Evolutionary conservation across 2,329 filamentous ascomycete genomes (phyloP).

Genomic region (Colletotrichum sp.): DNA sequence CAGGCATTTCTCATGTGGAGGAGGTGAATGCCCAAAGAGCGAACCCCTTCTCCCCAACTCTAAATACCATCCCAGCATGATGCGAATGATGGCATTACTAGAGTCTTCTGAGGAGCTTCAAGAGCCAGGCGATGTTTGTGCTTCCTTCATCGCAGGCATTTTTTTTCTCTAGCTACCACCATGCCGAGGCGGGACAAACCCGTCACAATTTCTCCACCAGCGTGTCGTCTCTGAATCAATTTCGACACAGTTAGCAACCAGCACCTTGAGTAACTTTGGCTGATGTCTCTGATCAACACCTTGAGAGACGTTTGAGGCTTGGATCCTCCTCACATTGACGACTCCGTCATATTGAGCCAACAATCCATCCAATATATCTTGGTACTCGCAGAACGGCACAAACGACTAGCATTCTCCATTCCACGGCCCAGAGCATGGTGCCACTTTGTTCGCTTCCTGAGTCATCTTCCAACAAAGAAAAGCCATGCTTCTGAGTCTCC

Average conservation of each 20-base stretch:
- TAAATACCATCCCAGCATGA: background rate
- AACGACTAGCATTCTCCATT: background rate
- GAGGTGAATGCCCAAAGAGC: conserved; percentile 9
- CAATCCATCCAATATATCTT: background rate
- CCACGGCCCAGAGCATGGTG: background rate
- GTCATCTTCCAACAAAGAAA: background rate
- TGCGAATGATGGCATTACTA: background rate
- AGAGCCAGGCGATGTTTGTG: background rate
- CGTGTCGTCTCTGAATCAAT: background rate
- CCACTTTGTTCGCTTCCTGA: background rate
- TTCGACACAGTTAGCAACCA: background rate
- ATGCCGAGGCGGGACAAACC: background rate
- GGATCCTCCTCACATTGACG: background rate
- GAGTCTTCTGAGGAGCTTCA: background rate
- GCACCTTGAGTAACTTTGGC: background rate
- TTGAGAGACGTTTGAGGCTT: background rate
- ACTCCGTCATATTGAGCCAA: background rate
- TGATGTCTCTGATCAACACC: background rate
- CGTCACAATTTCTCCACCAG: background rate
- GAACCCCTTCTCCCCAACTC: background rate
- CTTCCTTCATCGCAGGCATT: background rate
- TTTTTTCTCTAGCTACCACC: background rate
- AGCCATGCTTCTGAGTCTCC: background rate
- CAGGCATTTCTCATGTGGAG: background rate
- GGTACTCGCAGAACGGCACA: background rate